Evolutionary conservation across 2,329 filamentous ascomycete species (phyloP).

Genomic region (Ustulina deusta): DNA sequence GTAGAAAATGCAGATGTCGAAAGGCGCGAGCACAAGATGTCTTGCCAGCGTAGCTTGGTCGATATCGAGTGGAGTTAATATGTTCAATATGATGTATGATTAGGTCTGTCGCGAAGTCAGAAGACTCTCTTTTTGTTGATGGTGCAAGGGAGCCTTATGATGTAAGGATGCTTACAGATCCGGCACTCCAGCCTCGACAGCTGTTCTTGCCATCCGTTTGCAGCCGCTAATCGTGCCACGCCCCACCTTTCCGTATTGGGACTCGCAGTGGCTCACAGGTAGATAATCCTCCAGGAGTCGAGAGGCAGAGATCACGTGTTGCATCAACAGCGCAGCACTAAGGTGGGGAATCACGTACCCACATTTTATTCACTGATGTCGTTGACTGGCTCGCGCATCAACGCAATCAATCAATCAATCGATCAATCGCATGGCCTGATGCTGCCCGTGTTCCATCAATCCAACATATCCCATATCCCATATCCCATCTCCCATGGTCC

Average conservation of each 20-base stretch:
- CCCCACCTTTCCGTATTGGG: no score
- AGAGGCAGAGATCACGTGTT: conserved; percentile 25
- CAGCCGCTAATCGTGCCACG: no score
- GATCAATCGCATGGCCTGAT: conserved; percentile 2
- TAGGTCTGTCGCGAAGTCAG: neutral
- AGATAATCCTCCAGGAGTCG: no score
- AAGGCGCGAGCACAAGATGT: neutral
- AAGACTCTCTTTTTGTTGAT: neutral
- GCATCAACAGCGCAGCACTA: conserved; percentile 6
- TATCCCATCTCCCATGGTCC: neutral
- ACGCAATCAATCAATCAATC: neutral
- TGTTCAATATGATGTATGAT: neutral
- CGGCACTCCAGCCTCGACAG: conserved; percentile 31
- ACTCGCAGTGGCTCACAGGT: no score
- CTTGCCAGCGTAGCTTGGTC: neutral
- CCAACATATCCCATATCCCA: neutral
- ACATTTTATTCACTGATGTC: neutral
- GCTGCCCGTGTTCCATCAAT: neutral
- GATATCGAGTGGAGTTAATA: neutral
- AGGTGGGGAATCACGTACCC: conserved; percentile 14
- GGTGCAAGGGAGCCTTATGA: conserved; percentile 14
- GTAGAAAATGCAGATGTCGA: neutral
- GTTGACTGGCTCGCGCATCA: neutral
- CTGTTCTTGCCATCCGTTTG: conserved; percentile 27
- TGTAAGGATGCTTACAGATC: conserved; percentile 10